A percentile compares a stretch with the other conserved stretches of the same genome.
Conservation (phyloP, 2,329 filamentous ascomycete species). For the Ambrosiella beaveri region DNA sequence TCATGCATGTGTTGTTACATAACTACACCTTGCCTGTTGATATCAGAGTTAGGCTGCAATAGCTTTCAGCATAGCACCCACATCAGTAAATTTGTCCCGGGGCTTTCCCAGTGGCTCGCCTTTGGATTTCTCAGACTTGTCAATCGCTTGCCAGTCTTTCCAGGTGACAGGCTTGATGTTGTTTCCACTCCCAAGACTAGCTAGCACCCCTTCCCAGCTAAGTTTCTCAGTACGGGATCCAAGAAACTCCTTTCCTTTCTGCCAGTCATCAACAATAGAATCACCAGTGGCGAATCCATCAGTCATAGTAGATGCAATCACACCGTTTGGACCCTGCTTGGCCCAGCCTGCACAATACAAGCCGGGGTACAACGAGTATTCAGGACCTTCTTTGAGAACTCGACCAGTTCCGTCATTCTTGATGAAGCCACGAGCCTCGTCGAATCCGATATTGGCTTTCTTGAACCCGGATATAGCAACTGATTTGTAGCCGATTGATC, state of each 20-base stretch:
- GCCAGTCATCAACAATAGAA: slow-evolving; percentile 65
- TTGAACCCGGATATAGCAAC: slow-evolving; percentile 57
- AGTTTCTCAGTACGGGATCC: slow-evolving; percentile 12
- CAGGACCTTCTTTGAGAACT: slow-evolving; percentile 24
- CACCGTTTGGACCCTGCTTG: slow-evolving; percentile 82
- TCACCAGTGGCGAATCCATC: slow-evolving; percentile 86
- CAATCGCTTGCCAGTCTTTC: slow-evolving; percentile 72
- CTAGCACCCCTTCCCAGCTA: slow-evolving; percentile 64
- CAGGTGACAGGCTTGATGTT: slow-evolving; percentile 43
- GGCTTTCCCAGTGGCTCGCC: slow-evolving; percentile 56
- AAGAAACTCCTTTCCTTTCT: slow-evolving; percentile 25
- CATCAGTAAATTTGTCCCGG: slow-evolving; percentile 51
- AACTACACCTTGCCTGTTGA: neutral
- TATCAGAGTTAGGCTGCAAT: neutral
- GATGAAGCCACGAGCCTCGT: slow-evolving; percentile 56
- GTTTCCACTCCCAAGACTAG: neutral
- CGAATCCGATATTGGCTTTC: slow-evolving; percentile 61
- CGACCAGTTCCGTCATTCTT: slow-evolving; percentile 69
- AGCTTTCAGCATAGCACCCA: slow-evolving; percentile 39
- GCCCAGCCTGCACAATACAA: slow-evolving; percentile 95
- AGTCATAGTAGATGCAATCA: slow-evolving; percentile 90
- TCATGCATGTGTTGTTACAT: neutral
- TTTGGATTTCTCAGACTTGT: slow-evolving; percentile 52
- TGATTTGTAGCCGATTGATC: slow-evolving; percentile 90
- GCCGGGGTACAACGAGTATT: slow-evolving; percentile 36